These are phyloP conservation scores for Sisymbrium irio DNA, from an alignment of 345 rosid genomes.

Conservation along the genomic window DNA sequence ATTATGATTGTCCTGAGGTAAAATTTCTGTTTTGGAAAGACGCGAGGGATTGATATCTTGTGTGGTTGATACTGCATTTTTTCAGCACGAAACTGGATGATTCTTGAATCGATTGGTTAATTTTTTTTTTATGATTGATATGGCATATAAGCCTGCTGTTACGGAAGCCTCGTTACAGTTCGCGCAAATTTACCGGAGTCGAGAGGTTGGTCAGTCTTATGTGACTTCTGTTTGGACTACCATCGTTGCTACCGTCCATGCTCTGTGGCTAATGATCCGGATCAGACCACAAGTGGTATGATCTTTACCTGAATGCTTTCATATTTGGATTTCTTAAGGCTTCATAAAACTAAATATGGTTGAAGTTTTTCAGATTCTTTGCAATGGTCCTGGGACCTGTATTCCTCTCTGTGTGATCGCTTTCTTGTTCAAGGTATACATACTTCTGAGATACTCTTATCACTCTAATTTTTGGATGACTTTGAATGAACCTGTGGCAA, in stretches of 20 bases:
- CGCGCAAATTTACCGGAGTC: constrained; percentile 80
- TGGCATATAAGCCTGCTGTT: constrained; percentile 39
- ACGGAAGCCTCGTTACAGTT: constrained; percentile 45
- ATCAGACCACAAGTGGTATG: constrained; percentile 89
- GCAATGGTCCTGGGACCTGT: constrained; percentile 98
- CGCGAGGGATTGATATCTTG: background rate
- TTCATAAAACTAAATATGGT: background rate
- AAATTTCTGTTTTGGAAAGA: background rate
- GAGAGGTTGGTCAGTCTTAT: constrained; percentile 96
- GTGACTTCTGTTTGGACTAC: constrained; percentile 84
- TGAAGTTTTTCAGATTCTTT: constrained; percentile 54
- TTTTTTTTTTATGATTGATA: constrained; percentile 11
- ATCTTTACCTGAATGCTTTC: background rate
- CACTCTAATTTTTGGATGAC: background rate
- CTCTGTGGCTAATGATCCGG: constrained; percentile 68
- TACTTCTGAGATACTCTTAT: background rate
- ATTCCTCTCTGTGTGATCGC: constrained; percentile 80
- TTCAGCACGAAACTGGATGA: background rate
- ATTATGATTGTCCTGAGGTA: background rate
- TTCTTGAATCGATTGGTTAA: background rate
- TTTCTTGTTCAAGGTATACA: constrained; percentile 67
- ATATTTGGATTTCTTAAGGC: constrained; percentile 1
- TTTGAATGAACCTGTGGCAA: background rate
- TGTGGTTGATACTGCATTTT: background rate
- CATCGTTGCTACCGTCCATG: constrained; percentile 62